Percentiles rank a stretch among this genome's conserved stretches.
Evolutionary conservation across 2,329 filamentous ascomycete species (phyloP).

Genomic region (Colletotrichum filicis): DNA sequence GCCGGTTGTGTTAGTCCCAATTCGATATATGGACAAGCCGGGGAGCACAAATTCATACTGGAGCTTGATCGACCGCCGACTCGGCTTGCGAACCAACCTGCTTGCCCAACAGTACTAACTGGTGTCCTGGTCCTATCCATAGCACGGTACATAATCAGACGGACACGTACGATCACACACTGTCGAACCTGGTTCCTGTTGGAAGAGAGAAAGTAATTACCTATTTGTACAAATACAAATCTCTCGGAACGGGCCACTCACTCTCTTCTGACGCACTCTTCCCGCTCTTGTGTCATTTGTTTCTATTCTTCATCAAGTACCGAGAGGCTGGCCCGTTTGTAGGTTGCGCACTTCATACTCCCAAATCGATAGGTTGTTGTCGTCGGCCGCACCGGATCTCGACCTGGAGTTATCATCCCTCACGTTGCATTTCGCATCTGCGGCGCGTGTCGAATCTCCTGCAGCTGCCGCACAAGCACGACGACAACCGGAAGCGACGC

Average conservation of each 20-base stretch:
- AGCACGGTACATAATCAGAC: slow-evolving; percentile 20
- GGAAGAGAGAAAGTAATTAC: neutral
- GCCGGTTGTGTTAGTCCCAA: neutral
- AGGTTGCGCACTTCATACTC: neutral
- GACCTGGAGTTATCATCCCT: neutral
- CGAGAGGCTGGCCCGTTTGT: neutral
- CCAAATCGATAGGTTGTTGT: neutral
- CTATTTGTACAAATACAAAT: neutral
- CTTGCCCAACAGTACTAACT: neutral
- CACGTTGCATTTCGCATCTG: slow-evolving; percentile 10
- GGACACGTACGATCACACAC: slow-evolving; percentile 24
- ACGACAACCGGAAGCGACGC: neutral
- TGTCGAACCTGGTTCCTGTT: neutral
- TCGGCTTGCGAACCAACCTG: slow-evolving; percentile 12
- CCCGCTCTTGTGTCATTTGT: neutral
- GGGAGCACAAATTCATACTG: slow-evolving; percentile 28
- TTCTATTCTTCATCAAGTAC: neutral
- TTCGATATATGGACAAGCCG: slow-evolving; percentile 21
- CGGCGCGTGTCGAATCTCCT: slow-evolving; percentile 8
- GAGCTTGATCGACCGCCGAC: slow-evolving; percentile 22
- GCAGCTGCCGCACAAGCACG: slow-evolving; percentile 21
- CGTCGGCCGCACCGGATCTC: neutral
- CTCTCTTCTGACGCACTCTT: neutral
- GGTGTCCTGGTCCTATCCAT: neutral
- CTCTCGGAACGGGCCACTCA: neutral